Percentiles rank a stretch among this genome's conserved stretches.
Evolutionary conservation across 352 stramenopile species (phyloP).

Genomic region (Globisporangium nagaii): DNA sequence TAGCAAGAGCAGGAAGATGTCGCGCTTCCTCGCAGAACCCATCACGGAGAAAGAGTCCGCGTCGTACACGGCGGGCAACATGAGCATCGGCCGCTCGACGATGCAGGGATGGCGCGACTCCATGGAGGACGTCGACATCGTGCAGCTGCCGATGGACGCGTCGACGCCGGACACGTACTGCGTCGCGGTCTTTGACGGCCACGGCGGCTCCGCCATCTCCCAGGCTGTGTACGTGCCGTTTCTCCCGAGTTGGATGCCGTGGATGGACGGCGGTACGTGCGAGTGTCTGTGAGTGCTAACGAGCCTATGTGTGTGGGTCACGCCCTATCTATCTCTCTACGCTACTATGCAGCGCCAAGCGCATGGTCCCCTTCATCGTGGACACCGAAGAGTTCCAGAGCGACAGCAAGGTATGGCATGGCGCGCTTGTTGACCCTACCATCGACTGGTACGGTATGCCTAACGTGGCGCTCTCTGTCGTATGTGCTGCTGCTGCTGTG

Average conservation of each 20-base stretch:
- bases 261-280: constrained; percentile 2
- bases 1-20: constrained; percentile 35
- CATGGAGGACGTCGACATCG: constrained; percentile 84
- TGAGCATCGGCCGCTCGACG: constrained; percentile 59
- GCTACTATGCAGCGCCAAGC: constrained; percentile 42
- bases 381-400: constrained; percentile 70
- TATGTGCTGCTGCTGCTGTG: background rate
- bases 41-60: constrained; percentile 69
- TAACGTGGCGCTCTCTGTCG: background rate
- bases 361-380: constrained; percentile 59
- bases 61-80: constrained; percentile 27
- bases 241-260: background rate
- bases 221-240: constrained; percentile 49
- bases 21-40: constrained; percentile 79
- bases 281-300: background rate
- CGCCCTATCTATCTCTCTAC: background rate
- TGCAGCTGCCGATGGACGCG: constrained; percentile 58
- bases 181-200: constrained; percentile 82
- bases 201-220: constrained; percentile 66
- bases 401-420: constrained; percentile 35
- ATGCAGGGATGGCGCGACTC: constrained; percentile 86
- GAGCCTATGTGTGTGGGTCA: too few species aligned
- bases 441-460: too few species aligned
- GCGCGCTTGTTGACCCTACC: too few species aligned
- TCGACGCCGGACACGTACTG: constrained; percentile 49